Base-by-base conservation (phyloP, 768 basidiomycete genomes). In the Podaxis sp. region DNA sequence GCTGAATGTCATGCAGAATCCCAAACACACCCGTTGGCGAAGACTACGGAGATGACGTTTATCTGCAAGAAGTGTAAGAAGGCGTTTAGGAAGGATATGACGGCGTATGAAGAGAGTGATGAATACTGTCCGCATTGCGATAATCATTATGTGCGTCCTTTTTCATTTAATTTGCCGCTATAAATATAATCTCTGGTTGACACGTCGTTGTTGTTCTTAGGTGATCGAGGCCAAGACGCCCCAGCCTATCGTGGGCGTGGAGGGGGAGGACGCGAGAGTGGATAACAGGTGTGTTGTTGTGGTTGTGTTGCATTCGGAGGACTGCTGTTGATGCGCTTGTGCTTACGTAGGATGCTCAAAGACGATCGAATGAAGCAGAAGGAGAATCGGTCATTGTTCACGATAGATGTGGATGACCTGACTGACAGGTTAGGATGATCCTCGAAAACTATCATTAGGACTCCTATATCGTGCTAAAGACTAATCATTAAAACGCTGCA, bases 81-180 rank as follows among this genome's bases (percentile, higher is more conserved):
- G 78, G 95, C 94, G 3, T 99, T 99, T 72, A 79, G 96, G 66
- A 99, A 99, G 78, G 95, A 98, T 75, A 95, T 98, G 94, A 66
- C 81, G 0, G 76, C 74, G 6, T 99, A 93, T 70, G 96, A 99
- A 69, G 96, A 99, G 73, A 95, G 94, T 71, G 96, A 99, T 73
- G 97, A 99, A 75, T 99, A 89, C 72, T 99, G 97, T 72, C 97
- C 96, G 0, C 91, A 97, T 75, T 98, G 97, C 72, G 97, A 98
- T 76, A 99, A 99, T 72, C 96, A 96, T 72, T 99, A 96, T 73
- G 97, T 96, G 72, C 69, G 91, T 80, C n/a, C n/a, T 22, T 17
- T 15, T 33, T 33, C 33, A 10, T 33, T 33, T 33, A 3, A 57
- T 59, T 13, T 26, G 15, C 8, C 48, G 3, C 20, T 4, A 4